Evolutionary conservation across 225 moss, liverwort and hornwort genomes (phyloP), one percentile per base, ranked within the genome.

Genomic region (Polytrichum commune): DNA sequence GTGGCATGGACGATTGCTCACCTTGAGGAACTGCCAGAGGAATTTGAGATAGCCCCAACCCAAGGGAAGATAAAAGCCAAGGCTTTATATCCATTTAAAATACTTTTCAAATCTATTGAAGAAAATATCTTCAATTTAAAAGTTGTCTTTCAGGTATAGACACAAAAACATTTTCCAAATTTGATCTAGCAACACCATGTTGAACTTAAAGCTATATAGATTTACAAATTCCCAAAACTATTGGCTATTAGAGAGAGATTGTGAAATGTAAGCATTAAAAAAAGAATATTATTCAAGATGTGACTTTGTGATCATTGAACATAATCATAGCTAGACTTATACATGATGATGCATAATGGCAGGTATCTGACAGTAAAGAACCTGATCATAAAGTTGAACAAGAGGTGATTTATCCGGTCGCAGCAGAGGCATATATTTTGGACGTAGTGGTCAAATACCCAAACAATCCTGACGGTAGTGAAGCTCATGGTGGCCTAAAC

Each of bases 341-440:
- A 16, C 13, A 16, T 46, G 46, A 46, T 13, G 13, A 46, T 46
- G 46, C 46, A 46, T 16, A 16, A 24, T n/a, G 16, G n/a, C 58
- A 93, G 93, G 82, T 90, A 38, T 83, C 63, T 3, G 75, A 93
- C 56, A 70, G 70, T 35, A 86, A 78, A 67, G 88, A 88, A 13
- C 77, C 30, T 66, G 68, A 65, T 46, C 76, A 79, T 1, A 83
- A 72, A 74, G 78, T 77, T 1, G 83, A 88, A 28, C 83, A 86
- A 75, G 88, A 93, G 74, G 78, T 87, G 76, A 23, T 73, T 62
- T 77, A 89, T 6, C 73, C 72, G 55, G 77, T 82, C 13, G 74
- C 29, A 4, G 93, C 81, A 5, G 93, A 96, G 71, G 87, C 86
- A 27, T 96, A 93, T 65, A 3, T 76, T 18, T 76, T 93, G 74